Base-by-base conservation (phyloP, 1,139 yeast genomes). In the Protomyces inouyei region DNA sequence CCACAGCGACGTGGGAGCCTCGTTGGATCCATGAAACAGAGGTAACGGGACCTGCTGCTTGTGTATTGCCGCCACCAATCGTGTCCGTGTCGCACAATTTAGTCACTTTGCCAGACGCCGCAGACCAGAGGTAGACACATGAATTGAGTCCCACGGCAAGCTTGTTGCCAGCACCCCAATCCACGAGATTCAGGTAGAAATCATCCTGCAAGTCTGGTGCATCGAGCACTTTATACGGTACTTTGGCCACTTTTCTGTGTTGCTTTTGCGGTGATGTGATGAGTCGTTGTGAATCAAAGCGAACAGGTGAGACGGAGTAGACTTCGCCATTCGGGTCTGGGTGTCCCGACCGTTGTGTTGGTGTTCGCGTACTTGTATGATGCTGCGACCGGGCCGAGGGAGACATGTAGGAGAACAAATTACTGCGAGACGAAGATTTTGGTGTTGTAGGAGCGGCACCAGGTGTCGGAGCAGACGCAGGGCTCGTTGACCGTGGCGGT, bases 191-290 rank as follows among this genome's bases (percentile, higher is more conserved):
- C 54, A 91, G 80, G 73, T 93, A 93, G 73, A 92, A 93, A 74
- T 93, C 98, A 74, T 95, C 98, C 10, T 91, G 88, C 46, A 95
- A 78, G 66, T 91, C 96, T 0, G 98, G 99, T 0, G 99, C 99
- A 76, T 93, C 98, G 55, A 93, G 81, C 2, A 93, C 97, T 67
- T 97, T 81, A 73, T 88, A 91, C 0, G 98, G 98, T 0, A 91
- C 90, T 72, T 88, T 89, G 9, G 70, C 57, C 8, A 93, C 88
- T 45, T 82, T 82, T 60, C 98, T 77, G 0, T 88, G 84, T 71
- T 85, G 87, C 75, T 86, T 89, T 65, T 87, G 87, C 0, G 97
- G 97, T 0, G 93, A 86, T 61, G 91, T 76, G 52, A 93, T 77
- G 52, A 92, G 76, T 70, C 84, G 82, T 71, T 92, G 96, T 0